These are phyloP conservation scores for Saccharomycopsis microspora DNA, from an alignment of 805 yeast genomes.

Conservation along the genomic window DNA sequence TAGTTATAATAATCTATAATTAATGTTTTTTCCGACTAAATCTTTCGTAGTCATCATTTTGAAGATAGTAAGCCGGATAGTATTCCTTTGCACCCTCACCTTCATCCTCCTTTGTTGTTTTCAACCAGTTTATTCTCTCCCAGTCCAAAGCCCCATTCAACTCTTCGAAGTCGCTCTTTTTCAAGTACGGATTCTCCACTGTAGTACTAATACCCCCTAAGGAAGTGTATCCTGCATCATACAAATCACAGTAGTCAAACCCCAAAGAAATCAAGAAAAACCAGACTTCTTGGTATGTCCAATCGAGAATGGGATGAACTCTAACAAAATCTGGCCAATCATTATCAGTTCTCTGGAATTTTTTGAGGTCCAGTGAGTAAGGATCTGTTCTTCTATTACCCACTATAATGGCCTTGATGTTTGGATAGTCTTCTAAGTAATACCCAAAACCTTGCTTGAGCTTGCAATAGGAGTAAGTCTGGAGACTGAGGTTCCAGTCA, in stretches of 20 bases:
- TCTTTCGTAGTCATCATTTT: conserved; percentile 14
- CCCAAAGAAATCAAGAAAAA: conserved; percentile 49
- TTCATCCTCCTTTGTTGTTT: not conserved
- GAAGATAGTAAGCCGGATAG: conserved; percentile 16
- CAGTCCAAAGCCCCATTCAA: not conserved
- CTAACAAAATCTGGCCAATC: conserved; percentile 87
- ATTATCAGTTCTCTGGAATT: conserved; percentile 69
- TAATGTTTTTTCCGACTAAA: conserved; percentile 9
- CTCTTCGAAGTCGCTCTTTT: conserved; percentile 11
- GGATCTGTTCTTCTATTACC: conserved; percentile 90
- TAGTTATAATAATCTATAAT: not conserved
- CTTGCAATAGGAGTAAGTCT: conserved; percentile 26
- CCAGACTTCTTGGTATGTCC: conserved; percentile 85
- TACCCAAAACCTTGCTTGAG: conserved; percentile 60
- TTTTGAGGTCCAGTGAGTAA: conserved; percentile 45
- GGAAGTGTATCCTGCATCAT: conserved; percentile 81
- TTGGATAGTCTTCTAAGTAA: conserved; percentile 41
- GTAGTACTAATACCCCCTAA: conserved; percentile 75
- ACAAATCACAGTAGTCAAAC: conserved; percentile 64
- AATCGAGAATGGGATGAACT: conserved; percentile 79
- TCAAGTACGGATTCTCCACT: conserved; percentile 53
- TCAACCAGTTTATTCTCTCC: conserved; percentile 2
- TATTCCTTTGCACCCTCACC: not conserved
- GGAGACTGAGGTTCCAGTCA: conserved; percentile 41
- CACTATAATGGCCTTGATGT: conserved; percentile 65